phyloP scores from a whole-genome alignment of 768 basidiomycete genomes.

The Kwoniella newhampshirensis region DNA sequence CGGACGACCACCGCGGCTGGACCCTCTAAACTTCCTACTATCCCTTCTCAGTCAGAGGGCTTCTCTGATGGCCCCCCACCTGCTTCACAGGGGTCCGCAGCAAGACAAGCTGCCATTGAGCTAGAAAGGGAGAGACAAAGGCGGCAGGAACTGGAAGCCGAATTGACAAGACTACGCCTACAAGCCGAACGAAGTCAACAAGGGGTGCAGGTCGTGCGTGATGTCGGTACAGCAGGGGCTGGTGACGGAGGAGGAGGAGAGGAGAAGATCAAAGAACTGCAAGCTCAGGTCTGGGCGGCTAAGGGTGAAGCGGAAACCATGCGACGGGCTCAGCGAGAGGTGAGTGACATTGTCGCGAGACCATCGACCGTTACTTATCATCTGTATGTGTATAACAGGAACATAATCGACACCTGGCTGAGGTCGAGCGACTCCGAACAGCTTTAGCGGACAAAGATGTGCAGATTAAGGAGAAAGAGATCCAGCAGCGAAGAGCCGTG shows the following conservation, averaged over 20 bases:
- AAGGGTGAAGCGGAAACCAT: slow-evolving; percentile 40
- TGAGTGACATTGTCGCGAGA: slow-evolving; percentile 7
- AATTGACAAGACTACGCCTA: slow-evolving; percentile 8
- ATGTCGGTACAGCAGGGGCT: not conserved
- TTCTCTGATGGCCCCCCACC: slow-evolving; percentile 10
- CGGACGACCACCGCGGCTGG: slow-evolving; percentile 7
- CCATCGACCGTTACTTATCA: not conserved
- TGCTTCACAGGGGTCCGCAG: slow-evolving; percentile 35
- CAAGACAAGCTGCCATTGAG: slow-evolving; percentile 31
- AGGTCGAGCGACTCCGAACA: slow-evolving; percentile 23
- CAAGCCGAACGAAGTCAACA: slow-evolving; percentile 1
- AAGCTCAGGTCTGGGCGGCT: slow-evolving; percentile 33
- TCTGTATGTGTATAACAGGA: slow-evolving; percentile 9
- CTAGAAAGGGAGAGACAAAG: slow-evolving; percentile 30
- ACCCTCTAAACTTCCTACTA: slow-evolving; percentile 26
- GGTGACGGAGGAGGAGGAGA: slow-evolving; percentile 12
- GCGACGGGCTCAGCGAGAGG: slow-evolving; percentile 31
- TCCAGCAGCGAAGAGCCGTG: slow-evolving; percentile 25
- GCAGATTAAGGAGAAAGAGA: slow-evolving; percentile 24
- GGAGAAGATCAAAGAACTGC: slow-evolving; percentile 22
- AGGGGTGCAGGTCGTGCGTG: slow-evolving; percentile 10
- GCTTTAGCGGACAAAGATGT: slow-evolving; percentile 32
- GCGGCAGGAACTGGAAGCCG: slow-evolving; percentile 17
- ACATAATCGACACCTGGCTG: slow-evolving; percentile 23
- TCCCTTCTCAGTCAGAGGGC: slow-evolving; percentile 28